Conservation (phyloP, 2,329 filamentous ascomycete species). For the Ophiostoma tasmaniense region DNA sequence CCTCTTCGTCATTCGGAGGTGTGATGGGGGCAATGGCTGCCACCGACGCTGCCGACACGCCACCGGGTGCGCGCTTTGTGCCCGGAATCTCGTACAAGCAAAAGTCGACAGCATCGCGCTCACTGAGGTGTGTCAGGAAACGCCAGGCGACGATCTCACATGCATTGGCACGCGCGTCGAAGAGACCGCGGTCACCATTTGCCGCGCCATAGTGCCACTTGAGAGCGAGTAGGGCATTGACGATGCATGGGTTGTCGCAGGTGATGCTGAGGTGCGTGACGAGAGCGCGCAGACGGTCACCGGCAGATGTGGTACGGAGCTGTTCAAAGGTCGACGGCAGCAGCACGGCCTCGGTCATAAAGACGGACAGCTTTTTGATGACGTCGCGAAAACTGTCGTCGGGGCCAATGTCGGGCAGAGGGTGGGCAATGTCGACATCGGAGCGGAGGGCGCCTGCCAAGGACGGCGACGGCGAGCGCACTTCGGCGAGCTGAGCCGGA, state of each 20-base stretch:
- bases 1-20: conserved; percentile 13
- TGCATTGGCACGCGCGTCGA: conserved; percentile 60
- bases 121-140: conserved; percentile 61
- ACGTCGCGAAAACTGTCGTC: conserved; percentile 55
- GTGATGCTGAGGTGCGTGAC: conserved; percentile 55
- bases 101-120: conserved; percentile 64
- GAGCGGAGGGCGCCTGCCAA: conserved; percentile 22
- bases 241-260: conserved; percentile 60
- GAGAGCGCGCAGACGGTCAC: conserved; percentile 47
- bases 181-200: conserved; percentile 55
- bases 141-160: conserved; percentile 79
- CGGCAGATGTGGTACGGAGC: conserved; percentile 57
- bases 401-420: conserved; percentile 47
- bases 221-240: conserved; percentile 66
- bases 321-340: conserved; percentile 66
- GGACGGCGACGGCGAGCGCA: conserved; percentile 31
- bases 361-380: conserved; percentile 58
- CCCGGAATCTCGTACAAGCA: conserved; percentile 64
- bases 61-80: conserved; percentile 23
- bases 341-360: conserved; percentile 53
- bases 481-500: conserved; percentile 24
- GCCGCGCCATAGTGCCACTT: conserved; percentile 65
- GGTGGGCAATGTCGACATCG: conserved; percentile 22
- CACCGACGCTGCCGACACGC: conserved; percentile 11
- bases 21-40: not conserved